Evolutionary conservation across 192 early-diverging fungal genomes (phyloP).

Genomic region (Pecoramyces ruminantium): DNA sequence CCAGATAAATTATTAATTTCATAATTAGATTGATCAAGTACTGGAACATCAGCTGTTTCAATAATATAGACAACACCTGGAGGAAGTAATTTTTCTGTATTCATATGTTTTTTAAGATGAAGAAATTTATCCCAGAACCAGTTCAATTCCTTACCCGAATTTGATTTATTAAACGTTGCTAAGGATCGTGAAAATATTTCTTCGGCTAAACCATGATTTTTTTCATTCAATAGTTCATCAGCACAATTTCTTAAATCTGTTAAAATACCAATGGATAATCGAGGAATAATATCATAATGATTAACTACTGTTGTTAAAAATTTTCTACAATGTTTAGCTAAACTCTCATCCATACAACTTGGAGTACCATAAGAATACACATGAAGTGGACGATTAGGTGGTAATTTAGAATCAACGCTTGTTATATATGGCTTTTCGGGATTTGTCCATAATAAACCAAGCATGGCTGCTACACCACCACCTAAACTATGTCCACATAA

Average conservation of each 20-base stretch:
- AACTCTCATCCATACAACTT: conserved; percentile 44
- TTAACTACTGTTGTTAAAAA: conserved; percentile 71
- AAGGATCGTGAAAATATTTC: not conserved
- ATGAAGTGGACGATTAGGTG: conserved; percentile 54
- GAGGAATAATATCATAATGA: conserved; percentile 59
- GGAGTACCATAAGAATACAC: conserved; percentile 78
- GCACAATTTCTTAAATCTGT: conserved; percentile 23
- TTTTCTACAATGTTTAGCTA: conserved; percentile 47
- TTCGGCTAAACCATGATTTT: not conserved
- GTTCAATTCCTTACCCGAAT: not conserved
- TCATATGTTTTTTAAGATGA: not conserved
- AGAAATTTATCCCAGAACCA: not conserved
- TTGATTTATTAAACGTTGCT: not conserved
- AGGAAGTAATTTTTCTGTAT: not conserved
- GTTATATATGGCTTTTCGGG: not conserved
- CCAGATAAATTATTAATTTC: not conserved
- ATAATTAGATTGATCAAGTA: not conserved
- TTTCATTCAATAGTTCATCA: not conserved
- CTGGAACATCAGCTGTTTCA: not conserved
- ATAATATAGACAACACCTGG: not conserved
- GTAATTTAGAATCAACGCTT: conserved; percentile 31
- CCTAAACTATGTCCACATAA: conserved; percentile 80
- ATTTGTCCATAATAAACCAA: conserved; percentile 64
- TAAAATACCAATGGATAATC: conserved; percentile 54
- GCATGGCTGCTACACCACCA: conserved; percentile 62